Evolutionary conservation across 1,284 basidiomycete species (phyloP).

Genomic region (Boletus hoseneyae): DNA sequence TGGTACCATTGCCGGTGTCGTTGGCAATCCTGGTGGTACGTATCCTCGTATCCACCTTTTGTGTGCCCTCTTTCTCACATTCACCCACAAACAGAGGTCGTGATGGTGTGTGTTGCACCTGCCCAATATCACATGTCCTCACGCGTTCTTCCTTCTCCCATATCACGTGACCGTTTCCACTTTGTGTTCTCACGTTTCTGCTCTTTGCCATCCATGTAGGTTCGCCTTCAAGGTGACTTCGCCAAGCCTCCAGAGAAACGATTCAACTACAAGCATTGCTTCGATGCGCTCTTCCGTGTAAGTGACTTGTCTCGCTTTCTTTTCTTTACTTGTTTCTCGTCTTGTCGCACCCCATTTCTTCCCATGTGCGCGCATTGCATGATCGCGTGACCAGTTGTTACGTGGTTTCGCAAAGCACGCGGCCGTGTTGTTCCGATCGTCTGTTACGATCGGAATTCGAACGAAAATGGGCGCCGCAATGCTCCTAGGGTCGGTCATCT

Average conservation of each 20-base stretch:
- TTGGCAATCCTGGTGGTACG: conserved; percentile 85
- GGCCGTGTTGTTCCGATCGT: conserved; percentile 10
- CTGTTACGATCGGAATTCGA: neutral
- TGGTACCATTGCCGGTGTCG: conserved; percentile 76
- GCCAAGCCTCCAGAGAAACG: conserved; percentile 81
- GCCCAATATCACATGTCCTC: conserved; percentile 21
- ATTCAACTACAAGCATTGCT: conserved; percentile 83
- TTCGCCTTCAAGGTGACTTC: conserved; percentile 82
- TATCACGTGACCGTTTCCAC: conserved; percentile 20
- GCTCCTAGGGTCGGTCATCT: neutral
- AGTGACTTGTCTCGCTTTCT: conserved; percentile 23
- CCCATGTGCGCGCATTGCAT: neutral
- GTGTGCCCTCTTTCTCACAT: neutral
- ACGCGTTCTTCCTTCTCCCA: conserved; percentile 1
- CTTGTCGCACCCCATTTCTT: neutral
- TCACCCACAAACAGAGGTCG: conserved; percentile 54
- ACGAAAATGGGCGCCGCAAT: neutral
- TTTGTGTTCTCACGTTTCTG: neutral
- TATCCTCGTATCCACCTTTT: conserved; percentile 5
- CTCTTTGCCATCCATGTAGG: conserved; percentile 26
- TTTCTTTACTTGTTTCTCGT: neutral
- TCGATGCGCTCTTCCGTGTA: conserved; percentile 80
- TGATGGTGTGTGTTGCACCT: conserved; percentile 53
- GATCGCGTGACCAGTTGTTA: neutral
- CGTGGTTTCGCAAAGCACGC: neutral